Conservation (phyloP, 1,139 yeast genomes). For the Spencermartinsiella ligniputridi region DNA sequence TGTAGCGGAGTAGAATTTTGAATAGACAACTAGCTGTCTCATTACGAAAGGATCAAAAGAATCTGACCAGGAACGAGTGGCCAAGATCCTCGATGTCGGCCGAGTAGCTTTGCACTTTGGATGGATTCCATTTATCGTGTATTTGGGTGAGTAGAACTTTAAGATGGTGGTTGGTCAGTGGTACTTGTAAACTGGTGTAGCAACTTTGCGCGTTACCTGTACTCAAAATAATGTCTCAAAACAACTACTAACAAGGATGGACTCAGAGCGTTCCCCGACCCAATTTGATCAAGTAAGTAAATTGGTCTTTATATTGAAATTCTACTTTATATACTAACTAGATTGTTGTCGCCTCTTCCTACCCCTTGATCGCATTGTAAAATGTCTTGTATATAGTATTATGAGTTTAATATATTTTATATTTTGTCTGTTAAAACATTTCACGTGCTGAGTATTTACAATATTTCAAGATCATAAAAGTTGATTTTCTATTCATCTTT, state of each 20-base stretch:
- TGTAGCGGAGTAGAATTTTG: too few relatives aligned
- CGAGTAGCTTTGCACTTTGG: constrained; percentile 92
- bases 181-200: too few relatives aligned
- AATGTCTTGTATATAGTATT: constrained; percentile 3
- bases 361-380: constrained; percentile 47
- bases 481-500: too few relatives aligned
- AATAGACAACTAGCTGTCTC: too few relatives aligned
- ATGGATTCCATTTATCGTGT: constrained; percentile 90
- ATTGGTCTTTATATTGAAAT: not conserved
- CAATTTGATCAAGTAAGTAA: constrained; percentile 56
- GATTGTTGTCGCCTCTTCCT: constrained; percentile 66
- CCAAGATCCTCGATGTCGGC: constrained; percentile 75
- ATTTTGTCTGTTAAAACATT: too few relatives aligned
- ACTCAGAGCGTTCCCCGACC: constrained; percentile 82
- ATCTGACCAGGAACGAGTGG: constrained; percentile 67
- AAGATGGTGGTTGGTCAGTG: too few relatives aligned
- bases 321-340: constrained; percentile 14
- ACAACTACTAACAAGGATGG: constrained; percentile 48
- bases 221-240: too few relatives aligned
- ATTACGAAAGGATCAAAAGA: too few relatives aligned
- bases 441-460: too few relatives aligned
- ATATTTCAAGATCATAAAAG: too few relatives aligned
- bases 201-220: too few relatives aligned
- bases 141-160: constrained; percentile 51
- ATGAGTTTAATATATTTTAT: too few relatives aligned